phyloP scores from a whole-genome alignment of 1,139 yeast species.

The Taphrina betulina region DNA sequence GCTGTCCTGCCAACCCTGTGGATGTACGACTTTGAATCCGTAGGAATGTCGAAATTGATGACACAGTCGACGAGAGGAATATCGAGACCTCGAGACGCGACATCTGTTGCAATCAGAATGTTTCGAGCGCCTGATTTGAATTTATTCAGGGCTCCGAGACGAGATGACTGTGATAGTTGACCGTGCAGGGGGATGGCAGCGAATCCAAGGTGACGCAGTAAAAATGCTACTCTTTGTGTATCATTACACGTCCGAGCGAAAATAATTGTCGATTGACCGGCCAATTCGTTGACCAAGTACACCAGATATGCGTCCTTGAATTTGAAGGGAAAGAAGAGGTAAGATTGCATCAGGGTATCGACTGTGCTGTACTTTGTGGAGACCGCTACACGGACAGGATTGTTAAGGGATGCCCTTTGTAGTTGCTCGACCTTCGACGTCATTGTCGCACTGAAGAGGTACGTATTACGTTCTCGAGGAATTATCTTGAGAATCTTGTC shows the following conservation, averaged over 20 bases:
- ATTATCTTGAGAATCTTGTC: constrained; percentile 81
- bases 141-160: constrained; percentile 88
- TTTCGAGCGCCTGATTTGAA: constrained; percentile 81
- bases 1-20: constrained; percentile 99
- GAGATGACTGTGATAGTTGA: constrained; percentile 84
- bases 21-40: constrained; percentile 96
- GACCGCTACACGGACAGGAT: constrained; percentile 91
- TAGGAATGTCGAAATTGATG: constrained; percentile 90
- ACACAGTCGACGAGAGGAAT: constrained; percentile 93
- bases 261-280: constrained; percentile 83
- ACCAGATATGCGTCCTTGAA: constrained; percentile 84
- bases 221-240: constrained; percentile 81
- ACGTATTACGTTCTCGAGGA: constrained; percentile 83
- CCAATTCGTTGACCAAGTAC: constrained; percentile 73
- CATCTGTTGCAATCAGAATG: constrained; percentile 93
- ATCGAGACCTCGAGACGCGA: constrained; percentile 96
- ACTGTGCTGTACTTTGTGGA: constrained; percentile 89
- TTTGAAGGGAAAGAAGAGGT: constrained; percentile 91
- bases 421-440: constrained; percentile 91
- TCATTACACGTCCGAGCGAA: constrained; percentile 96
- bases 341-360: constrained; percentile 80
- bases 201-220: constrained; percentile 79
- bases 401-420: constrained; percentile 84
- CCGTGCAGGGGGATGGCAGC: constrained; percentile 93
- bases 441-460: constrained; percentile 92